Evolutionary conservation across 2,329 filamentous ascomycete genomes (phyloP).

Genomic region (Cercospora citrullina): DNA sequence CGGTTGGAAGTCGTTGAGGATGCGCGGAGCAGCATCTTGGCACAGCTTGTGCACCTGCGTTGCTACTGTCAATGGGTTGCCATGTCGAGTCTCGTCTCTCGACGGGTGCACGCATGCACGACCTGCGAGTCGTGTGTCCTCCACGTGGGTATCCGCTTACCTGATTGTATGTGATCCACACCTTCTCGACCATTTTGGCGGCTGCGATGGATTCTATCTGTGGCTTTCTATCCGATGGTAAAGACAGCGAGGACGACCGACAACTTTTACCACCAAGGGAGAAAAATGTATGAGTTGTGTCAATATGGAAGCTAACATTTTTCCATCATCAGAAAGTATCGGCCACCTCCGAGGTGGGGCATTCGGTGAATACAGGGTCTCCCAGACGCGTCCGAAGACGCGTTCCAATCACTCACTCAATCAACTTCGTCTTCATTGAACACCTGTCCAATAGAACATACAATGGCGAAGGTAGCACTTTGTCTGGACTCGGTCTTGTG

Average conservation of each 20-base stretch:
- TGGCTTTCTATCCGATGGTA: neutral
- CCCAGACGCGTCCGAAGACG: neutral
- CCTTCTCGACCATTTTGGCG: constrained; percentile 27
- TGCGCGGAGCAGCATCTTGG: constrained; percentile 76
- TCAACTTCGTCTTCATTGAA: neutral
- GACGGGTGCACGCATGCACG: neutral
- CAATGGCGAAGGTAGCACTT: neutral
- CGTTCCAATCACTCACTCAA: neutral
- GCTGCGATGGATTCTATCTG: neutral
- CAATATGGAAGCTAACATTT: constrained; percentile 4
- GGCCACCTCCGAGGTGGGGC: constrained; percentile 3
- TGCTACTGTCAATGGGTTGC: neutral
- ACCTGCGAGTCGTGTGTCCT: neutral
- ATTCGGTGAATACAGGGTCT: neutral
- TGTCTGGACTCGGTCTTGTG: neutral
- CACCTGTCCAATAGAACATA: no score
- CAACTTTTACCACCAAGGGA: neutral
- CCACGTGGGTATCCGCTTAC: constrained; percentile 16
- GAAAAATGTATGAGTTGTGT: neutral
- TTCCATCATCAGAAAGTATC: neutral
- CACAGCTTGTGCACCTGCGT: constrained; percentile 90
- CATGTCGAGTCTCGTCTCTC: neutral
- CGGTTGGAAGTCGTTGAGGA: constrained; percentile 83
- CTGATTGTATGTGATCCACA: constrained; percentile 32
- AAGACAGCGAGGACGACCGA: neutral